Evolutionary conservation across 1,284 basidiomycete species (phyloP), one percentile per base, ranked within the genome.

Genomic region (Moniliella sp.): DNA sequence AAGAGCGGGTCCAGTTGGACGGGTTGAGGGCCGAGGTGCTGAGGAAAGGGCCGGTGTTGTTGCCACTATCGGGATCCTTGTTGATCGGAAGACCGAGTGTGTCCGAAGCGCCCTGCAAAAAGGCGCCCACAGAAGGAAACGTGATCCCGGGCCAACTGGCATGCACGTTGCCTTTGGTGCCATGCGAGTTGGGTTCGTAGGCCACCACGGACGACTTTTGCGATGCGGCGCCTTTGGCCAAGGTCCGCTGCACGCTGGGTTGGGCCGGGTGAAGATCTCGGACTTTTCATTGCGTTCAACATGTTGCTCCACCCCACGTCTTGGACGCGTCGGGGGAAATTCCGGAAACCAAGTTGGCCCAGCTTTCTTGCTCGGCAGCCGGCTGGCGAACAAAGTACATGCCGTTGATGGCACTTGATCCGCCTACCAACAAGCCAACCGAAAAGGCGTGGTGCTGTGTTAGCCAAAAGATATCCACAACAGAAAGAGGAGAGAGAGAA

Each of bases 381-480:
- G 51, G 64, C 50, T 18, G 48, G 4, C 43, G 40, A 10, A 50
- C 48, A 14, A 50, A 48, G 40, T 50, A 50, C 27, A 50, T 31
- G 25, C 46, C 56, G 39, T 69, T 70, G 36, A 69, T 64, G 9
- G 61, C 59, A 4, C 63, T 63, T 0, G 59, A 61, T 0, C 67
- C 67, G 4, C 67, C 67, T n/a, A n/a, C n/a, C n/a, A n/a, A n/a
- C n/a, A n/a, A n/a, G n/a, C n/a, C n/a, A n/a, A n/a, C n/a, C n/a
- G n/a, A n/a, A n/a, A n/a, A n/a, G n/a, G n/a, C n/a, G n/a, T n/a
- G n/a, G n/a, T n/a, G n/a, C n/a, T n/a, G n/a, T n/a, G n/a, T n/a
- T n/a, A n/a, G n/a, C n/a, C n/a, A n/a, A n/a, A 7, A 30, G 17
- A 18, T 15, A 30, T 18, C 9, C 21, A 18, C 5, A 31, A 21